Conservation (phyloP, 2,329 filamentous ascomycete species). For the Curvularia sp. region DNA sequence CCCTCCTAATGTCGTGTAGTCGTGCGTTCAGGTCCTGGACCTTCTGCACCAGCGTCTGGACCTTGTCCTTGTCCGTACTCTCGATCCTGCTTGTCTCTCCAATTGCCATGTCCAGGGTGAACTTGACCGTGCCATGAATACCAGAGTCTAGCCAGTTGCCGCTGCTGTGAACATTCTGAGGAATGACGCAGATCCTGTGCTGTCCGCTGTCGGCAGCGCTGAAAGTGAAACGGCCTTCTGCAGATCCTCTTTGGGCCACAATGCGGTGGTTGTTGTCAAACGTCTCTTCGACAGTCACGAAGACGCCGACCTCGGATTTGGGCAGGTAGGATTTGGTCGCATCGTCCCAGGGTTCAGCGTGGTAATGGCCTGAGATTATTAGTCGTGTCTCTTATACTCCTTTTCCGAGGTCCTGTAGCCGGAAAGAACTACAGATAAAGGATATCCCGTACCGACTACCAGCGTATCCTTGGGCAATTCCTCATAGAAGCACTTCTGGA, state of each 20-base stretch:
- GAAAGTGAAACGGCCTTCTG: constrained; percentile 90
- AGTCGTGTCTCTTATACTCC: constrained; percentile 6
- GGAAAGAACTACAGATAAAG: neutral
- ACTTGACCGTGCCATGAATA: constrained; percentile 77
- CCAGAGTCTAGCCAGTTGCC: constrained; percentile 74
- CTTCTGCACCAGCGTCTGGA: constrained; percentile 85
- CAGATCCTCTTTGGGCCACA: constrained; percentile 80
- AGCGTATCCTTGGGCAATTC: constrained; percentile 97
- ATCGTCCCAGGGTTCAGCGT: constrained; percentile 82
- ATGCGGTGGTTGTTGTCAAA: constrained; percentile 99
- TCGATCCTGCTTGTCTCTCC: constrained; percentile 94
- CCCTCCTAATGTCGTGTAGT: constrained; percentile 84
- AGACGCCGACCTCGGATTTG: constrained; percentile 79
- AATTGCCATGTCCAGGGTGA: constrained; percentile 89
- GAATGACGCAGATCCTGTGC: constrained; percentile 93
- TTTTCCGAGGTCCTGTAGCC: no score
- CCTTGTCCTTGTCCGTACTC: constrained; percentile 90
- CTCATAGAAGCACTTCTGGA: constrained; percentile 96
- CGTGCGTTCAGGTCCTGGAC: constrained; percentile 88
- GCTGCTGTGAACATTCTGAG: constrained; percentile 73
- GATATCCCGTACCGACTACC: constrained; percentile 72
- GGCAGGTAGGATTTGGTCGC: constrained; percentile 70
- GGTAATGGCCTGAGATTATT: constrained; percentile 72
- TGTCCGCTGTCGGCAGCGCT: constrained; percentile 92
- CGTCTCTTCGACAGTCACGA: constrained; percentile 93